A percentile compares a stretch with the other conserved stretches of the same genome.
Evolutionary conservation across 1,139 yeast genomes (phyloP).

Genomic region (Diutina scorzettiae): DNA sequence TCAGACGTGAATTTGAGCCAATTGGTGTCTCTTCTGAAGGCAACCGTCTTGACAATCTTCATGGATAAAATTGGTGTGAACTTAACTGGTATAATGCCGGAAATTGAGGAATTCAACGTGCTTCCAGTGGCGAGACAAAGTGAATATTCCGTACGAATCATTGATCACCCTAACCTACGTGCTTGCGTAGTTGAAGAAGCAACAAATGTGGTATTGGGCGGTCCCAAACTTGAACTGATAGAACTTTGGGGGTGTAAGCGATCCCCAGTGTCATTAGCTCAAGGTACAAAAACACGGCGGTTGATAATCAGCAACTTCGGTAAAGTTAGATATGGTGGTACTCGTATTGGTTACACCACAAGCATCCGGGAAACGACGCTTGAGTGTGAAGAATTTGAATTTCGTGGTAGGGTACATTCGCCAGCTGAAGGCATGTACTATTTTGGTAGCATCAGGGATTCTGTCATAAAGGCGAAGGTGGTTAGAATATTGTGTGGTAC

Average conservation of each 20-base stretch:
- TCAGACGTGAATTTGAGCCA: no score
- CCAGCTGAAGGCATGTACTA: neutral
- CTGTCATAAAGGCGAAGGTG: neutral
- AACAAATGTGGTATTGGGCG: neutral
- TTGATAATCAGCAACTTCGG: neutral
- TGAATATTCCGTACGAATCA: neutral
- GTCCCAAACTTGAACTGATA: neutral
- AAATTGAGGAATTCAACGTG: neutral
- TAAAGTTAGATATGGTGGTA: neutral
- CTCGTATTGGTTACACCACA: neutral
- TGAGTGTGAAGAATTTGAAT: neutral
- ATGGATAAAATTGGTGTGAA: neutral
- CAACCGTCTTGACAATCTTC: neutral
- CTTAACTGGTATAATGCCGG: neutral
- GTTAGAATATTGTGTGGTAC: neutral
- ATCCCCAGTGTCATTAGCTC: neutral
- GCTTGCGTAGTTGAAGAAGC: conserved; percentile 1
- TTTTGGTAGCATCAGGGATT: neutral
- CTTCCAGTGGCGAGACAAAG: neutral
- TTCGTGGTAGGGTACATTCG: neutral
- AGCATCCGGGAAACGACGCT: neutral
- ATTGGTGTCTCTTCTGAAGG: no score
- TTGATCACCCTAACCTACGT: neutral
- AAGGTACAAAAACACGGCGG: no score
- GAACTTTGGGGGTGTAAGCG: neutral